Base-by-base conservation (phyloP, 805 yeast species). In the Pichia nanzhaoensis region DNA sequence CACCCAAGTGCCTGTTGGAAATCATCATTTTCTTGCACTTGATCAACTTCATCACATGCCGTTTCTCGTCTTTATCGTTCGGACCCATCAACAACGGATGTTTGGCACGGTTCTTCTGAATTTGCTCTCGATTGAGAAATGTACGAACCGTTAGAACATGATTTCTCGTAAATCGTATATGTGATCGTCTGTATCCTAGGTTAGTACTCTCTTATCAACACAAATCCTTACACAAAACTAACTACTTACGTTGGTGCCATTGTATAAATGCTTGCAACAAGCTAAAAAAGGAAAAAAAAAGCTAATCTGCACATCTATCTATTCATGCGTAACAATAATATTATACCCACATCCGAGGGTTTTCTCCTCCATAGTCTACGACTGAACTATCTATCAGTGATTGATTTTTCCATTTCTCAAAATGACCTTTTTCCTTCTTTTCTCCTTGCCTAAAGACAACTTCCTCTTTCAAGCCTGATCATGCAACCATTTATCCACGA, bases 201-300 rank as follows among this genome's bases (percentile, higher is more conserved):
- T 24, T 24, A 24, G 28, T 24, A 24, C 28, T 24, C 9, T 24
- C 28, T 24, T 24, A 16, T n/a, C n/a, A 13, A 14, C 3, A 8
- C n/a, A n/a, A n/a, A n/a, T n/a, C n/a, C n/a, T n/a, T n/a, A n/a
- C n/a, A n/a, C n/a, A n/a, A n/a, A n/a, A n/a, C n/a, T n/a, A n/a
- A n/a, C 24, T 21, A 56, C 60, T 27, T 51, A 56, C 60, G 49
- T 51, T 37, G 60, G 60, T 17, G 60, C 55, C 60, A 56, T 49
- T 4, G 2, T 24, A n/a, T 22, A 30, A 50, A 5, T 12, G 12
- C 16, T 13, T 21, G 14, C 13, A 24, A 13, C 16, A 30, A 24
- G n/a, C n/a, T n/a, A n/a, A n/a, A 24, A 24, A 10, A 24, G 12
- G 6, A 14, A 30, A 30, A 30, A 5, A 8, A 30, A 9, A 14